Percentiles rank a stretch among this genome's conserved stretches.
phyloP scores from a whole-genome alignment of 129 eudicot species.

The Tagetes erecta region DNA sequence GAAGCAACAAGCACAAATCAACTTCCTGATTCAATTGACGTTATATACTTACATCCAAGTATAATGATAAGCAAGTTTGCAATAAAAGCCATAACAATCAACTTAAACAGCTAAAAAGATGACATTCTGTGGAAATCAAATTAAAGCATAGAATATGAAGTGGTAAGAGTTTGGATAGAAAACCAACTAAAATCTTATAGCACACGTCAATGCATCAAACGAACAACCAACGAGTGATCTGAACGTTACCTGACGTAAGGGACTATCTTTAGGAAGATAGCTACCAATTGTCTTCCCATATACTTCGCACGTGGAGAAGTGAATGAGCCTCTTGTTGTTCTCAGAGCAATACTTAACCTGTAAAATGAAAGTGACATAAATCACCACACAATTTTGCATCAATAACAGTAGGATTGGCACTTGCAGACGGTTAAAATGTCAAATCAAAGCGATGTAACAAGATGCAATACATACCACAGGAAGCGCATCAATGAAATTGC shows the following conservation, averaged over 20 bases:
- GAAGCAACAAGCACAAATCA: neutral
- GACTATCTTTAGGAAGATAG: conserved; percentile 85
- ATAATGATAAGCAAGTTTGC: too few relatives aligned
- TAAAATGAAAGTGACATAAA: conserved; percentile 6
- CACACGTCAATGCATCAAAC: conserved; percentile 12
- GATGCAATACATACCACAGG: conserved; percentile 77
- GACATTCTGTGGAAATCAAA: neutral
- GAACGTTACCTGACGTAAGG: conserved; percentile 69
- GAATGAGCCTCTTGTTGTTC: conserved; percentile 87
- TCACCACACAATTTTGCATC: neutral
- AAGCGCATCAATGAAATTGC: conserved; percentile 94
- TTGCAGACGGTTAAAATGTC: conserved; percentile 4
- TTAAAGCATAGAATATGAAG: neutral
- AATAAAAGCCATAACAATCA: neutral
- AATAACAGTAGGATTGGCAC: neutral
- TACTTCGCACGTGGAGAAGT: conserved; percentile 97
- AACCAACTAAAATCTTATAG: neutral
- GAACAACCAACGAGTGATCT: conserved; percentile 14
- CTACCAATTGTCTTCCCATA: conserved; percentile 92
- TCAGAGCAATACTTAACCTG: conserved; percentile 97
- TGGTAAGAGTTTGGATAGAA: neutral
- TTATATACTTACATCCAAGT: too few relatives aligned
- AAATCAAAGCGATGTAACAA: neutral
- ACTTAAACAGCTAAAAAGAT: neutral
- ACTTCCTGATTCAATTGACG: too few relatives aligned